phyloP scores from a whole-genome alignment of 805 yeast genomes.

The Candida cerambycidarum region DNA sequence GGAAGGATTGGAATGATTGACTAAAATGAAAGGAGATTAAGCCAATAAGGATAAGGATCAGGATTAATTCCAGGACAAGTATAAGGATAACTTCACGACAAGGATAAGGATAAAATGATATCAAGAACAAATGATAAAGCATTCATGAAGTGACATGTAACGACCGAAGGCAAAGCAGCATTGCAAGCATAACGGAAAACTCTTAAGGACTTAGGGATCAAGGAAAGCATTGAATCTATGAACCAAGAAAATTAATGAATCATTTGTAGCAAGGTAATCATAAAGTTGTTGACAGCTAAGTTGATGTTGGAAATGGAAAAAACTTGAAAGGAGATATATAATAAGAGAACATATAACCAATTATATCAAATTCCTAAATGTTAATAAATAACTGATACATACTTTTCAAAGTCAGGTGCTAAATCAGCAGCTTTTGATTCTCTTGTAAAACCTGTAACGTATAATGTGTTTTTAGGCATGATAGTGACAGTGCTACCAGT shows the following conservation, averaged over 20 bases:
- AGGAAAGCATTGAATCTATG: not conserved
- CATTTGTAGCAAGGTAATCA: not conserved
- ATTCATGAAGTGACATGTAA: no score
- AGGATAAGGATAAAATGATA: no score
- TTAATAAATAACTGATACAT: slow-evolving; percentile 30
- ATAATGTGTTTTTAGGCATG: slow-evolving; percentile 50
- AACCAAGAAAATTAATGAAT: slow-evolving; percentile 3
- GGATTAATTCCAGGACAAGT: no score
- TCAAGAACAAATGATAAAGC: no score
- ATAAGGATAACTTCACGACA: no score
- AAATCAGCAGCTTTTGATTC: slow-evolving; percentile 56
- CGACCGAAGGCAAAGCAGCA: no score
- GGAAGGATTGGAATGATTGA: no score
- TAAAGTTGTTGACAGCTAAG: no score
- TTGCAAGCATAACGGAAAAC: no score
- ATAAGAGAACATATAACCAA: slow-evolving; percentile 4
- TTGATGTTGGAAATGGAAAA: not conserved
- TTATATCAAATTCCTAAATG: slow-evolving; percentile 7
- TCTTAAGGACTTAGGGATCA: not conserved
- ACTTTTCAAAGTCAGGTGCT: slow-evolving; percentile 62
- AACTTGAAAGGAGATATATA: not conserved
- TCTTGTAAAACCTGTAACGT: slow-evolving; percentile 57
- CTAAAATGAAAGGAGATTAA: no score
- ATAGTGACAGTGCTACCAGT: no score
- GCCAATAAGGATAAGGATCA: no score